Evolutionary conservation across 345 rosid species (phyloP).

Genomic region (Pugionium dolabratum): DNA sequence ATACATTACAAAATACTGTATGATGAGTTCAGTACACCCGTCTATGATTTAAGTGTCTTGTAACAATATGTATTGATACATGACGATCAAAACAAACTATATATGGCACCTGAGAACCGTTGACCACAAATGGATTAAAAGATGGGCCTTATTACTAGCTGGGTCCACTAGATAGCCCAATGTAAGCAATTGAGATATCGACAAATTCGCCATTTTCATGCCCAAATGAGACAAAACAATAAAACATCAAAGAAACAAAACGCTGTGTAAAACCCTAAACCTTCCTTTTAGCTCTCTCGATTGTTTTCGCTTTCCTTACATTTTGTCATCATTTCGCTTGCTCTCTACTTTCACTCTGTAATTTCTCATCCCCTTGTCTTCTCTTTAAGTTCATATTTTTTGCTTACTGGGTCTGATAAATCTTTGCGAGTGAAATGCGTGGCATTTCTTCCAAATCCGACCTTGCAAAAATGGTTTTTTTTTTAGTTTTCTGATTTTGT

Average conservation of each 20-base stretch:
- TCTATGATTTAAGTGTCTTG: no score
- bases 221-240: not conserved
- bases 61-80: no score
- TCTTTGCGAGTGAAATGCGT: constrained; percentile 19
- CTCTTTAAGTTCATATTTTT: not conserved
- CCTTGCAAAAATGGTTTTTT: not conserved
- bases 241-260: no score
- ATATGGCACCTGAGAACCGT: no score
- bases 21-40: no score
- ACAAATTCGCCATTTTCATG: not conserved
- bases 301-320: constrained; percentile 4
- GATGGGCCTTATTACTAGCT: constrained; percentile 1
- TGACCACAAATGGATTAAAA: not conserved
- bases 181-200: not conserved
- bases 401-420: constrained; percentile 5
- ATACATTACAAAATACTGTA: no score
- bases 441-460: constrained; percentile 9
- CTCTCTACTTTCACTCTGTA: constrained; percentile 11
- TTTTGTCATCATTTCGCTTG: constrained; percentile 21
- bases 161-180: not conserved
- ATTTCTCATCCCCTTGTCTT: not conserved
- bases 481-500: constrained; percentile 2
- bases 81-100: no score
- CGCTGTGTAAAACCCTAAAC: constrained; percentile 24
- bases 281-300: not conserved